phyloP scores from a whole-genome alignment of 257 asterid species.

The Solanum medicagineum region DNA sequence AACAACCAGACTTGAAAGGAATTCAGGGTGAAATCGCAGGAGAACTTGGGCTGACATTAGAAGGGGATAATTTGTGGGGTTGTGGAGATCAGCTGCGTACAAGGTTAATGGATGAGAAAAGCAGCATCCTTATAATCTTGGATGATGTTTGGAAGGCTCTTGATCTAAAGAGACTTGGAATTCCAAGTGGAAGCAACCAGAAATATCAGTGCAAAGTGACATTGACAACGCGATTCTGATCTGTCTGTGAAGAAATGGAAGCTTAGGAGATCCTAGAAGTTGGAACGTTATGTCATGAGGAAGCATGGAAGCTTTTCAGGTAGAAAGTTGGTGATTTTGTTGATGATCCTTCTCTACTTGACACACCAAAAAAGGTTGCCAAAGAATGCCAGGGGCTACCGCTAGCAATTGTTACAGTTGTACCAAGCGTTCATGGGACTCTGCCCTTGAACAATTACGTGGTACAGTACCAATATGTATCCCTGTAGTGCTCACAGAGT shows the following conservation, averaged over 20 bases:
- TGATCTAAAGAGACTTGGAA: neutral
- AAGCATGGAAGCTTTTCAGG: neutral
- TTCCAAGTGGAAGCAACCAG: neutral
- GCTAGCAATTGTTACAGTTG: neutral
- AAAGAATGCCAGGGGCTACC: conserved; percentile 2
- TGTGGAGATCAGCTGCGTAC: neutral
- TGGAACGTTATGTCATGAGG: neutral
- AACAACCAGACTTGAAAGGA: neutral
- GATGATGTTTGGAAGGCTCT: conserved; percentile 2
- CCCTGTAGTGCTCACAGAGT: too few species aligned
- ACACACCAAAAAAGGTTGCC: neutral
- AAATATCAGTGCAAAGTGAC: neutral
- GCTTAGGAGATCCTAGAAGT: neutral
- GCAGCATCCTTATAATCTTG: neutral
- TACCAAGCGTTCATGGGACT: too few species aligned
- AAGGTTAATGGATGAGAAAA: neutral
- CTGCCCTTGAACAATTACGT: too few species aligned
- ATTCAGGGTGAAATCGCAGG: conserved; percentile 1
- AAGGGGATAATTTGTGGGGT: neutral
- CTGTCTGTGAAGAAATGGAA: neutral
- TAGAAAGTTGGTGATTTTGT: neutral
- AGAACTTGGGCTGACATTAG: neutral
- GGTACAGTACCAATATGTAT: too few species aligned
- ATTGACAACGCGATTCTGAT: neutral
- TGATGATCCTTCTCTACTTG: neutral